These are phyloP conservation scores for Hondaea fermentalgiana DNA, from an alignment of 108 stramenopile species.

Conservation along the genomic window DNA sequence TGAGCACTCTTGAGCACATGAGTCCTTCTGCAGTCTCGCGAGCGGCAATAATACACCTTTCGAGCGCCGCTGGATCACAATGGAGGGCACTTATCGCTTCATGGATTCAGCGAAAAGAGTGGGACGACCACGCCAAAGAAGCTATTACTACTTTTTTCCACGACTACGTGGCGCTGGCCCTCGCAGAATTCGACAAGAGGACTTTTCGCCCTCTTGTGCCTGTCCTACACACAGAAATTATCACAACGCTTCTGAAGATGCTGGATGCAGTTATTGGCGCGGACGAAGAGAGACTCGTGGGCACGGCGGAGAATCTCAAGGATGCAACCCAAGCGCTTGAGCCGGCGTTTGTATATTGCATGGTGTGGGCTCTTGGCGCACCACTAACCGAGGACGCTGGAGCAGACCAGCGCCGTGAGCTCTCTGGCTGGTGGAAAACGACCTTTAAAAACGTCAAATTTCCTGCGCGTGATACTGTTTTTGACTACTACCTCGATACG, in stretches of 20 bases:
- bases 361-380: constrained; percentile 67
- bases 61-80: constrained; percentile 64
- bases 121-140: constrained; percentile 28
- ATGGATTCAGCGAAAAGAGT: constrained; percentile 46
- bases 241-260: constrained; percentile 61
- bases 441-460: constrained; percentile 66
- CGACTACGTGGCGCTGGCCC: constrained; percentile 31
- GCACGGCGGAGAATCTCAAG: not conserved
- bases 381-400: constrained; percentile 56
- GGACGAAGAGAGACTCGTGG: constrained; percentile 23
- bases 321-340: constrained; percentile 47
- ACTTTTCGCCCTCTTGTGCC: constrained; percentile 44
- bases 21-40: constrained; percentile 71
- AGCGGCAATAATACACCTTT: constrained; percentile 72
- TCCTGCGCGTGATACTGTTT: constrained; percentile 66
- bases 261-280: constrained; percentile 54
- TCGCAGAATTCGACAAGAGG: not conserved
- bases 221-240: constrained; percentile 51
- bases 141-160: constrained; percentile 37
- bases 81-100: constrained; percentile 64
- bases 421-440: constrained; percentile 62
- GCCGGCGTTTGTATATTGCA: constrained; percentile 60
- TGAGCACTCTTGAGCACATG: constrained; percentile 67
- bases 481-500: constrained; percentile 72
- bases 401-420: constrained; percentile 62